A percentile compares a stretch with the other conserved stretches of the same genome.
These are phyloP conservation scores for Phaeomoniella chlamydospora DNA, from an alignment of 2,329 filamentous ascomycete genomes.

Conservation along the genomic window DNA sequence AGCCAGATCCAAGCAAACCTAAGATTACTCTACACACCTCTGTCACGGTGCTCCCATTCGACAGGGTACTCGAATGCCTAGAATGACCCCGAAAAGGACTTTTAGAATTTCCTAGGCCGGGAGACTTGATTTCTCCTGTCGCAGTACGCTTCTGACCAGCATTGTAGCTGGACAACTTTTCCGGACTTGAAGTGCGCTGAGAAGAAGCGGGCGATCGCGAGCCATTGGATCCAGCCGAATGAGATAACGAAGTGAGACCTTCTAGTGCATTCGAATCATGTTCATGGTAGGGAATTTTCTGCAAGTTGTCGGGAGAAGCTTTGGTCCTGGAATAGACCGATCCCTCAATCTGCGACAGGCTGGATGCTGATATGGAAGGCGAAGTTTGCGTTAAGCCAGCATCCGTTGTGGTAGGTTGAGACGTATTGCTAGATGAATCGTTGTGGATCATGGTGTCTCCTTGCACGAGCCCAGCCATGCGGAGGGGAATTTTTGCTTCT, in stretches of 20 bases:
- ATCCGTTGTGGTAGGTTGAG: slow-evolving; percentile 7
- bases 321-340: slow-evolving; percentile 1
- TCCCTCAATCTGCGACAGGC: slow-evolving; percentile 1
- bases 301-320: not conserved
- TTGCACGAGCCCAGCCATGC: slow-evolving; percentile 1
- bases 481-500: not conserved
- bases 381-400: slow-evolving; percentile 5
- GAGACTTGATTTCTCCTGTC: slow-evolving; percentile 55
- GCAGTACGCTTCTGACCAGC: slow-evolving; percentile 58
- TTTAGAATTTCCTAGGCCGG: slow-evolving; percentile 20
- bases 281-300: not conserved
- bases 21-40: slow-evolving; percentile 39
- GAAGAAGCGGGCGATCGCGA: slow-evolving; percentile 6
- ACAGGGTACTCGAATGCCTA: slow-evolving; percentile 56
- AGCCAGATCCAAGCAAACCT: slow-evolving; percentile 5
- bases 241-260: slow-evolving; percentile 1
- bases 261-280: slow-evolving; percentile 1
- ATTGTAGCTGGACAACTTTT: slow-evolving; percentile 5
- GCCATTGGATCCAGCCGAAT: slow-evolving; percentile 6
- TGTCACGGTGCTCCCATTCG: slow-evolving; percentile 59
- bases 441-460: slow-evolving; percentile 1
- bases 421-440: slow-evolving; percentile 7
- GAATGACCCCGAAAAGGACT: slow-evolving; percentile 39
- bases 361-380: slow-evolving; percentile 7
- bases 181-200: slow-evolving; percentile 5